Base-by-base conservation (phyloP, 352 stramenopile genomes). In the Phytophthora sp. region DNA sequence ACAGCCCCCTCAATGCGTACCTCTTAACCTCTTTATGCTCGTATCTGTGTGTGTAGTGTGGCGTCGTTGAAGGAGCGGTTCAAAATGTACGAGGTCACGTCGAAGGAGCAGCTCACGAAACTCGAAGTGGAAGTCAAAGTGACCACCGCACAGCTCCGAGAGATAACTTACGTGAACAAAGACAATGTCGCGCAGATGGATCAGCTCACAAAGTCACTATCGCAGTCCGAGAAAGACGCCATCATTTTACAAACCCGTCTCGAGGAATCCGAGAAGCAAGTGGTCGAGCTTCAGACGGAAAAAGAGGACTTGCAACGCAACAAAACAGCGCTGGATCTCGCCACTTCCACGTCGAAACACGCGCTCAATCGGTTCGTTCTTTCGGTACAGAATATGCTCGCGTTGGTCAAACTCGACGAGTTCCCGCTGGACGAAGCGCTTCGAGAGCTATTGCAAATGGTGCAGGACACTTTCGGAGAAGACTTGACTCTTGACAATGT, bases 111-210 rank as follows among this genome's bases (percentile, higher is more conserved):
- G 45, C 77, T 91, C n/a, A 89, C 78, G 0, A 92, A 90, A 45
- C 68, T 94, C 0, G 84, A 93, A 36, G 80, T 93, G n/a, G 84
- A 94, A 69, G 70, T 95, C 38, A 91, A 90, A 33, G 84, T 92
- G 12, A 78, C 81, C 8, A 83, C 67, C 20, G 78, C 84, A 0
- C 85, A 94, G 57, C 62, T 95, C 0, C 82, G 84, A 2, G 85
- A 95, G 59, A 79, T 90, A 30, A 86, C 84, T 12, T 91, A 90
- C 47, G 77, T 84, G 30, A 92, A 89, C 45, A 80, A 83, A 7
- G 86, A 92, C 58, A 91, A 93, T 36, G 71, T 84, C 4, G 71
- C 75, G 4, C 70, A 81, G 49, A 90, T 91, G 35, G 66, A 73
- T 2, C 77, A 92, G 21, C 49, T 93, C 33, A 76, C 68, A 11